These are phyloP conservation scores for Apophysomyces sp. DNA, from an alignment of 371 early-diverging fungal genomes.

Conservation along the genomic window DNA sequence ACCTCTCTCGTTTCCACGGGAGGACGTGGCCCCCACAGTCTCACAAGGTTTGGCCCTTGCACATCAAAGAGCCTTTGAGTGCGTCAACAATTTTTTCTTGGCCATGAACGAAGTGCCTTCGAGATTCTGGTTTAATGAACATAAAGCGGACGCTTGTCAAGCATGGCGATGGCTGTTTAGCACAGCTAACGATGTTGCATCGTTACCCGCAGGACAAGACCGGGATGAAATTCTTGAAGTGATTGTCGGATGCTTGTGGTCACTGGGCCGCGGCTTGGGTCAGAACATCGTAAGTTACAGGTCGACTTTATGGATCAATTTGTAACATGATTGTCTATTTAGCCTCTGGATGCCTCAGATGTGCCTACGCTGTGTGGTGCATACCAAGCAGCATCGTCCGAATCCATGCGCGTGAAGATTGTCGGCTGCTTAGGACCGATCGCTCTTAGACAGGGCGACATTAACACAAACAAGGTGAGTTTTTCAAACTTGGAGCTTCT, in stretches of 20 bases:
- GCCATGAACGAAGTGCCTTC: slow-evolving; percentile 68
- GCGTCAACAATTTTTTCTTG: slow-evolving; percentile 76
- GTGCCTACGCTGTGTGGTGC: slow-evolving; percentile 52
- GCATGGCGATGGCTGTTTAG: slow-evolving; percentile 68
- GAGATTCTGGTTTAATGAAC: slow-evolving; percentile 67
- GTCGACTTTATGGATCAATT: background rate
- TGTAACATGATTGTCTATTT: background rate
- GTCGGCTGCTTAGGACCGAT: slow-evolving; percentile 76
- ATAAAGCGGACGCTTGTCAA: slow-evolving; percentile 49
- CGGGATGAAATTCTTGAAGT: slow-evolving; percentile 56
- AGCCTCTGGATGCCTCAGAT: slow-evolving; percentile 51
- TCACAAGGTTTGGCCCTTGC: slow-evolving; percentile 52
- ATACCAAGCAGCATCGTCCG: slow-evolving; percentile 38
- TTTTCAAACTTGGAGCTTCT: slow-evolving; percentile 9
- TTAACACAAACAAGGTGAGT: slow-evolving; percentile 73
- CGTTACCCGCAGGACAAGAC: slow-evolving; percentile 36
- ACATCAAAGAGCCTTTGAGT: slow-evolving; percentile 72
- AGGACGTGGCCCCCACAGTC: slow-evolving; percentile 39
- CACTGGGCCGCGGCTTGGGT: slow-evolving; percentile 66
- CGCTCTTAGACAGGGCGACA: slow-evolving; percentile 69
- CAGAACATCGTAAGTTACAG: slow-evolving; percentile 53
- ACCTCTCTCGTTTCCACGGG: slow-evolving; percentile 48
- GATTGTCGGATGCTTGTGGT: slow-evolving; percentile 74
- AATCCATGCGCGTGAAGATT: slow-evolving; percentile 66
- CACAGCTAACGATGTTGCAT: slow-evolving; percentile 39